Evolutionary conservation across 331 rosid species (phyloP), one percentile per base, ranked within the genome.

Genomic region (Rhamnella rubrinervis): DNA sequence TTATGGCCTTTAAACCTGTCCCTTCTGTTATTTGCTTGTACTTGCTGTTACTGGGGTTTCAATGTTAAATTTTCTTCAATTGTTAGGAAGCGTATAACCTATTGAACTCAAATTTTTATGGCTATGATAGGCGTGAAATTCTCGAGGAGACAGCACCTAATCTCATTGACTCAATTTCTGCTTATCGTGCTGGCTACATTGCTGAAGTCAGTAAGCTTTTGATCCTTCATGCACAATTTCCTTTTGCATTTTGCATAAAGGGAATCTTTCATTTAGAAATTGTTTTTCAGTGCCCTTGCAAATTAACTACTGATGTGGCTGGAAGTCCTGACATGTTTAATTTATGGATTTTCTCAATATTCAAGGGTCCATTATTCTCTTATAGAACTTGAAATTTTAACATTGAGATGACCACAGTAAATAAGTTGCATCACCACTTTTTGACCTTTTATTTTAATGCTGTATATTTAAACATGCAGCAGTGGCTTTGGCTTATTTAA

Each of bases 131-230:
- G 81, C 91, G 86, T 57, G 95, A 93, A 74, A 91, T 93, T 82
- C 97, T 93, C 73, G 85, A 78, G 63, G 86, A 91, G 84, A 79
- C 88, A 17, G 91, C 92, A 62, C 87, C 97, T 0, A 84, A 78
- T 83, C 83, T 91, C 68, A 86, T 77, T 44, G 86, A 85, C 52
- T 77, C 88, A 72, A 77, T 93, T 66, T 76, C 92, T 67, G 89
- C 85, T 57, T 91, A 91, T 78, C 98, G 97, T 26, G 98, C 88
- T 46, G 97, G 98, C 75, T 93, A 93, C 75, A 72, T 88, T 61
- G 91, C 98, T 50, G 85, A 84, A 97, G 98, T 85, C 66, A 71
- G 76, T 60, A 50, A 18, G 67, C 38, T 65, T 49, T 68, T 64
- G 6, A 11, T 68, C 39, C 65, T 44, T 44, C 49, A 7, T n/a